Evolutionary conservation across 768 basidiomycete species (phyloP).

Genomic region (Austroboletus eburneus): DNA sequence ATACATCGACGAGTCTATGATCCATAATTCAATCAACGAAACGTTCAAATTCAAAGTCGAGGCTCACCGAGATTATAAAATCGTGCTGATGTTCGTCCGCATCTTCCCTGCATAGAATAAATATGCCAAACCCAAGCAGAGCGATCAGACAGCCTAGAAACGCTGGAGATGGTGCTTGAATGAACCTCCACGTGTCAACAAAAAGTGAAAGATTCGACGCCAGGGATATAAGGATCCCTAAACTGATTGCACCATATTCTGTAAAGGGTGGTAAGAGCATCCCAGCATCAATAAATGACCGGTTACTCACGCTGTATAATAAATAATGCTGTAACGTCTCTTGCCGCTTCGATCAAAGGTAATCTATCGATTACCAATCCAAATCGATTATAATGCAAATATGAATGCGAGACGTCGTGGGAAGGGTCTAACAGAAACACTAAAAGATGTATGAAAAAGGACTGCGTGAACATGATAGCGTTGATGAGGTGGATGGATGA

Average conservation of each 20-base stretch:
- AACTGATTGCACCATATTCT: conserved; percentile 31
- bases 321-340: conserved; percentile 14
- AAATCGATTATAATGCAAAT: conserved; percentile 6
- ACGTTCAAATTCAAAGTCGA: not conserved
- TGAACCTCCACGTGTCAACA: conserved; percentile 6
- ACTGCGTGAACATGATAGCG: conserved; percentile 22
- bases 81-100: conserved; percentile 3
- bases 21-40: not conserved
- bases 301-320: conserved; percentile 24
- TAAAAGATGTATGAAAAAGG: conserved; percentile 13
- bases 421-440: conserved; percentile 10
- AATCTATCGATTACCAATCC: conserved; percentile 6
- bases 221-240: conserved; percentile 18
- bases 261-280: not conserved
- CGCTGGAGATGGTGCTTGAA: conserved; percentile 6
- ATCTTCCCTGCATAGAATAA: not conserved
- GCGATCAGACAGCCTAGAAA: conserved; percentile 18
- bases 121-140: conserved; percentile 7
- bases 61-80: conserved; percentile 12
- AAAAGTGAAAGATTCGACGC: conserved; percentile 6
- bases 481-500: conserved; percentile 21
- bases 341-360: conserved; percentile 16
- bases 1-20: conserved; percentile 6
- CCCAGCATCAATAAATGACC: not conserved
- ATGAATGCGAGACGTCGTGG: conserved; percentile 3